Base-by-base conservation (phyloP, 495 filamentous ascomycete genomes). In the Penicillium tannophilum region DNA sequence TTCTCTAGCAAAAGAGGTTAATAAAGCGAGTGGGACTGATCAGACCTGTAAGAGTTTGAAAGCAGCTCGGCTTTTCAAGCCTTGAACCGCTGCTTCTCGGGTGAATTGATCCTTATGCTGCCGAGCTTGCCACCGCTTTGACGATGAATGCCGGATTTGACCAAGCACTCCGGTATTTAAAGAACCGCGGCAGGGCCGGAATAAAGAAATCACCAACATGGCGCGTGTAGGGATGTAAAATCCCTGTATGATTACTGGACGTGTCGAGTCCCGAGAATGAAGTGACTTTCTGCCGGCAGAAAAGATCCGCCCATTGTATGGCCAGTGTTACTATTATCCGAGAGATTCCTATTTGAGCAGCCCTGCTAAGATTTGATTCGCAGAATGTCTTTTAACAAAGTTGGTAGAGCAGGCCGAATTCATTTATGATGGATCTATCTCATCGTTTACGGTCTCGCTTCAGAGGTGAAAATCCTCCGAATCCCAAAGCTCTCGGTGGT, bases 31-130 rank as follows among this genome's bases (percentile, higher is more conserved):
- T 31, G 12, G 12, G 6, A 2, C 20, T 23, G 46, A 24, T 2
- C 11, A 33, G 64, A 90, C 89, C 78, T 93, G 88, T 28, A 96
- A 70, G 28, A 98, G 81, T 72, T 98, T 98, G 70, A 92, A 96
- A 8, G 90, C 94, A 56, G 94, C 95, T 62, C 94, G 87, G 60
- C 90, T 92, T 73, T 92, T 96, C 35, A 96, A 74, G 1, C 86
- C 87, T 59, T 88, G 82, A 4, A 92, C 84, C 63, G 83, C 86
- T 10, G 94, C 92, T 52, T 86, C 77, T 55, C 82, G 85, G 0
- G 85, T 83, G 72, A 85, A 93, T 36, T 61, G 69, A 74, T 98
- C 94, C 46, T 72, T 82, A 19, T 72, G 72, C 60, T 96, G 91
- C 43, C 94, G 90, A 17, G 76, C 76, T 62, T 90, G 86, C 94